Evolutionary conservation across 2,329 filamentous ascomycete genomes (phyloP).

Genomic region (Colletotrichum tofieldiae): DNA sequence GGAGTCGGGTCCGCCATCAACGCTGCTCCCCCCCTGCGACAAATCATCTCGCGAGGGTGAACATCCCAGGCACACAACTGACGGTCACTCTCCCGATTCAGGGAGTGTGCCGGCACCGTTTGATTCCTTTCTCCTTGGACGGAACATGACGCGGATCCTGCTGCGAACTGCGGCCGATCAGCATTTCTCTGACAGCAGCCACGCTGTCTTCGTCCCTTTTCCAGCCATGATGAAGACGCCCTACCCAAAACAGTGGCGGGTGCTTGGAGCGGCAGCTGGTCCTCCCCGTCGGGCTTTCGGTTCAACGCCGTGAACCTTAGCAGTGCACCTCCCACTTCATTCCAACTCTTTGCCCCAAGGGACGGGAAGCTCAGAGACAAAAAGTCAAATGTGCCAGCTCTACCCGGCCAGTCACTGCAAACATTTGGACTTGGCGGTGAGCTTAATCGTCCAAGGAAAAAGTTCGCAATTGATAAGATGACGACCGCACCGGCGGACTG

Average conservation of each 20-base stretch:
- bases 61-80: conserved; percentile 17
- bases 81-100: conserved; percentile 13
- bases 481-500: conserved; percentile 1
- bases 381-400: conserved; percentile 35
- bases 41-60: conserved; percentile 16
- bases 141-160: conserved; percentile 36
- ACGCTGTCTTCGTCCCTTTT: conserved; percentile 15
- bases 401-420: conserved; percentile 24
- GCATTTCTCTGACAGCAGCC: conserved; percentile 31
- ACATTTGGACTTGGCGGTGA: conserved; percentile 31
- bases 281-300: conserved; percentile 28
- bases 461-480: conserved; percentile 7
- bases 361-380: conserved; percentile 11
- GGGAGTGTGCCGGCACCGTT: conserved; percentile 32
- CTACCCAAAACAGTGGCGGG: conserved; percentile 25
- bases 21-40: conserved; percentile 9
- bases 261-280: conserved; percentile 31
- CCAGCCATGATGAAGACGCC: conserved; percentile 9
- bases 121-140: conserved; percentile 25
- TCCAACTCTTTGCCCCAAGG: conserved; percentile 9
- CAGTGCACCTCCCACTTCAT: conserved; percentile 2
- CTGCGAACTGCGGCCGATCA: conserved; percentile 37
- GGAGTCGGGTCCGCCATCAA: conserved; percentile 8
- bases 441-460: conserved; percentile 20
- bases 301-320: conserved; percentile 14